Evolutionary conservation across 2,329 filamentous ascomycete species (phyloP), one percentile per base, ranked within the genome.

Genomic region (Arthroderma sp.): DNA sequence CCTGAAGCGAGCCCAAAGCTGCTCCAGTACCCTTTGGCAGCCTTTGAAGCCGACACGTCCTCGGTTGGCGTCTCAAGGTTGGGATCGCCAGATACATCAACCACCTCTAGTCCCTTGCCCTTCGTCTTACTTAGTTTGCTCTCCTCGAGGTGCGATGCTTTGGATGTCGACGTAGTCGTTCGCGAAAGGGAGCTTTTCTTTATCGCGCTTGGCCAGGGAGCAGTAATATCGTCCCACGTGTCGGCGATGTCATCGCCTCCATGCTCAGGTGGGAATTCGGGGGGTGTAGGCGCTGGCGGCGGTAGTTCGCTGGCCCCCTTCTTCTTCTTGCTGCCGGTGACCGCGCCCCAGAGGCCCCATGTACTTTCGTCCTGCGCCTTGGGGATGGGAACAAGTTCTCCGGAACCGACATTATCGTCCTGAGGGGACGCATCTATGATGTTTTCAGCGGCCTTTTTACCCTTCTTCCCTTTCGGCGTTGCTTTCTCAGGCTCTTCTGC

Each of bases 251-350:
- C 72, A 31, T 66, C 66, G n/a, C 66, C 68, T 9, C 67, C 63
- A 43, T 65, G 58, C 13, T 61, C 56, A 35, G 63, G 62, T 17
- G 65, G 63, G 54, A 66, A 60, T 51, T 73, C 68, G 44, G 76
- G 76, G 47, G 76, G 75, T 35, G 74, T 76, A 2, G 76, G 76
- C 21, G 73, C 76, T 17, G 74, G 75, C 37, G 76, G 76, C 33
- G 76, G 76, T 54, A 73, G 73, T 33, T 74, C 73, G 56, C 70
- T 66, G 52, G 72, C 61, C 54, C 68, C 66, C 61, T 71, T 78
- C 56, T 66, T 77, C 62, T 71, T 71, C 62, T 78, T 80, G 64
- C 79, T 81, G 23, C 71, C 70, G 44, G 74, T 75, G 3, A 66
- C 63, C 6, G 65, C 47, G 1, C 63, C 69, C 71, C 70, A 75